Percentiles rank a stretch among this genome's conserved stretches.
Evolutionary conservation across 495 filamentous ascomycete species (phyloP).

Genomic region (Endocarpon pusillum): DNA sequence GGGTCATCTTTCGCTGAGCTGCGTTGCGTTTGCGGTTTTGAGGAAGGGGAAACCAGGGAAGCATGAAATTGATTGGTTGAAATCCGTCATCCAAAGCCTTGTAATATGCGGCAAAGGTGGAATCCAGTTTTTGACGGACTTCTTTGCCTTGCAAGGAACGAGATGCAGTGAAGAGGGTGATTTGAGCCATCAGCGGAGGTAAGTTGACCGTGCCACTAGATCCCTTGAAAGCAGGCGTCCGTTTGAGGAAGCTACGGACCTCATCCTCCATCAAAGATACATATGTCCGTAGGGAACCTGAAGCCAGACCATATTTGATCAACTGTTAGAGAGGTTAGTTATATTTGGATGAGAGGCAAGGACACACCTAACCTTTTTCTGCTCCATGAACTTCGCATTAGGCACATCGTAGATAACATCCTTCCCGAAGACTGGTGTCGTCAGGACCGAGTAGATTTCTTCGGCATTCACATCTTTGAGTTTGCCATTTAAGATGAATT

Average conservation of each 20-base stretch:
- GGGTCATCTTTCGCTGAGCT: constrained; percentile 57
- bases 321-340: constrained; percentile 34
- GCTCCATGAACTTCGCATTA: constrained; percentile 71
- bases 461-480: constrained; percentile 66
- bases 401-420: constrained; percentile 83
- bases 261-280: constrained; percentile 66
- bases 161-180: constrained; percentile 73
- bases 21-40: constrained; percentile 64
- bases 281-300: constrained; percentile 56
- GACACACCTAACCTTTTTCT: constrained; percentile 40
- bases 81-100: constrained; percentile 80
- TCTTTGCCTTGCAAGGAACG: constrained; percentile 68
- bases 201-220: constrained; percentile 47
- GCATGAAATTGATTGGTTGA: constrained; percentile 66
- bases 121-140: constrained; percentile 57
- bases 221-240: constrained; percentile 47
- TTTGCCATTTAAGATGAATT: constrained; percentile 78
- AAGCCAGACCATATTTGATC: constrained; percentile 71
- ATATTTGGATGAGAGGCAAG: not conserved
- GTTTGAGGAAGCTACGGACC: constrained; percentile 50
- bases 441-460: constrained; percentile 66
- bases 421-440: constrained; percentile 70
- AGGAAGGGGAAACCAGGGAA: constrained; percentile 75
- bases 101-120: constrained; percentile 54
- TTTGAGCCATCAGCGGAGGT: constrained; percentile 54